Conservation (phyloP, 2,329 filamentous ascomycete genomes). For the Cercospora sesami region DNA sequence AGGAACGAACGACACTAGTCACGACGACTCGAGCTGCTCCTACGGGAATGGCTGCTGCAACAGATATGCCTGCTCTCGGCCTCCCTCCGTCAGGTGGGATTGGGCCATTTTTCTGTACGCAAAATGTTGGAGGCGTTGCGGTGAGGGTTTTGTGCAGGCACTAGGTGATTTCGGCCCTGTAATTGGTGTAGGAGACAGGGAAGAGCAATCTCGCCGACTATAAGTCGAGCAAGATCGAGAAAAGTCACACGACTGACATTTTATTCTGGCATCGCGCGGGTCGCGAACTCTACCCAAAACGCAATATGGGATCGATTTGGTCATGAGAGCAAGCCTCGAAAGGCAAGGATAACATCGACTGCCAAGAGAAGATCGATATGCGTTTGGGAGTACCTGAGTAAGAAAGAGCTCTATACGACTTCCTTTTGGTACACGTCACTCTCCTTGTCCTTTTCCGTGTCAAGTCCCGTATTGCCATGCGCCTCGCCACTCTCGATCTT, state of each 20-base stretch:
- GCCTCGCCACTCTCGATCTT: conserved; percentile 19
- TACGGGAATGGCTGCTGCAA: background rate
- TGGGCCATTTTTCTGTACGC: background rate
- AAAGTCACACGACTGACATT: background rate
- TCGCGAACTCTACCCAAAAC: background rate
- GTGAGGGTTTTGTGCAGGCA: background rate
- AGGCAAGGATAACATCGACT: background rate
- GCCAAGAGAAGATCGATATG: background rate
- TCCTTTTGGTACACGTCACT: conserved; percentile 12
- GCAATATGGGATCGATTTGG: background rate
- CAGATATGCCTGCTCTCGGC: background rate
- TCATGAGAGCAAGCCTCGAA: background rate
- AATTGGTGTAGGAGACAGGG: background rate
- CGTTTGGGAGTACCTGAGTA: background rate
- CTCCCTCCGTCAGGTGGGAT: background rate
- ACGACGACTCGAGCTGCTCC: background rate
- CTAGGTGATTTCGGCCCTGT: background rate
- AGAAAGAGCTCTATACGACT: conserved; percentile 2
- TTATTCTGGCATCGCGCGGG: background rate
- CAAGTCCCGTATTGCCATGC: background rate
- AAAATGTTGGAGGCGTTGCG: background rate
- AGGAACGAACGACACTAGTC: background rate
- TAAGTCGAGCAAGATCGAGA: background rate
- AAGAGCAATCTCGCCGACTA: background rate
- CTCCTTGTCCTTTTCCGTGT: conserved; percentile 14